Percentiles rank a stretch among this genome's conserved stretches.
These are phyloP conservation scores for Boletus reticulatus DNA, from an alignment of 768 basidiomycete species.

Conservation along the genomic window DNA sequence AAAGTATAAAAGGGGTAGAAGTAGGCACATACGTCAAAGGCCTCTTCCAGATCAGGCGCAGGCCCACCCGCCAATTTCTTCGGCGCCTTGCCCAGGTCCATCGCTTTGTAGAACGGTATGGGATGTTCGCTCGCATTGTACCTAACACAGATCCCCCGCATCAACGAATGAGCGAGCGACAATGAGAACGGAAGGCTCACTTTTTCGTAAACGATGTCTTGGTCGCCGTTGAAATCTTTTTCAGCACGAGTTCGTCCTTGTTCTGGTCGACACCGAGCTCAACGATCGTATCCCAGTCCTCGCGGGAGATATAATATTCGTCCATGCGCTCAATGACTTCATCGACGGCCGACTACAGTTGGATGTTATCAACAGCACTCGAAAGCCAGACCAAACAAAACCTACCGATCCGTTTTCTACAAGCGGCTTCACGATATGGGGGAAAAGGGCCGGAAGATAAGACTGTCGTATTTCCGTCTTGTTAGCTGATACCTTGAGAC, in stretches of 20 bases:
- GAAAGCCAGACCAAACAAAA: slow-evolving; percentile 18
- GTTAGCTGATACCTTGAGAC: slow-evolving; percentile 89
- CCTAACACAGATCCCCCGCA: slow-evolving; percentile 37
- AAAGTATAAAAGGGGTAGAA: not conserved
- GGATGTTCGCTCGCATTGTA: slow-evolving; percentile 92
- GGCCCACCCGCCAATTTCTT: slow-evolving; percentile 78
- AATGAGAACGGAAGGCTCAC: slow-evolving; percentile 41
- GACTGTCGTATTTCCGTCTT: slow-evolving; percentile 86
- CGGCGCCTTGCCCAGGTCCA: slow-evolving; percentile 71
- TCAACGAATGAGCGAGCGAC: not conserved
- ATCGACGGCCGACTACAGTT: slow-evolving; percentile 52
- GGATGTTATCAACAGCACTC: not conserved
- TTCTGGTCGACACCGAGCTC: slow-evolving; percentile 88
- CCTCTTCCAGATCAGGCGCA: slow-evolving; percentile 90
- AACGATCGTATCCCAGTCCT: slow-evolving; percentile 96
- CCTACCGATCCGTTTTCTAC: slow-evolving; percentile 71
- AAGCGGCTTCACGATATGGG: slow-evolving; percentile 77
- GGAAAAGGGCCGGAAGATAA: slow-evolving; percentile 88
- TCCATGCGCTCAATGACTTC: slow-evolving; percentile 90
- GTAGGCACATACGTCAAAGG: slow-evolving; percentile 61
- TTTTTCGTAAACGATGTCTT: slow-evolving; percentile 86
- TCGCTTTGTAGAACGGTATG: slow-evolving; percentile 90
- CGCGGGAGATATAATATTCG: slow-evolving; percentile 87
- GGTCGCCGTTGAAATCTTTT: slow-evolving; percentile 77
- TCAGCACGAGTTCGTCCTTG: slow-evolving; percentile 71